A percentile compares a stretch with the other conserved stretches of the same genome.
These are phyloP conservation scores for Podaxis sp. DNA, from an alignment of 768 basidiomycete genomes.

Conservation along the genomic window DNA sequence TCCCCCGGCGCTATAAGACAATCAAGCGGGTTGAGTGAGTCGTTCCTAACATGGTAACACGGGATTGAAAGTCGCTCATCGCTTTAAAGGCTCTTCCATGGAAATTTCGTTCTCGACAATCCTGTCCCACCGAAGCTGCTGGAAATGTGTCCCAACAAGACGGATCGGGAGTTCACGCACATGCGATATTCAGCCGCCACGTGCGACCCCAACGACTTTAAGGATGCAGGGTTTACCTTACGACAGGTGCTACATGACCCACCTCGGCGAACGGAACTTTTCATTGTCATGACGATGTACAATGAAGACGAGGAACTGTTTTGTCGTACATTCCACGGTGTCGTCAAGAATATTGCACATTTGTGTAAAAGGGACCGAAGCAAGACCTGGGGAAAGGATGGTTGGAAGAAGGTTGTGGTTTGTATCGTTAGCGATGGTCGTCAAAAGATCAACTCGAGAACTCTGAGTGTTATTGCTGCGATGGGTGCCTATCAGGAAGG, in stretches of 20 bases:
- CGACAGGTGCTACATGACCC: slow-evolving; percentile 93
- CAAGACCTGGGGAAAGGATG: slow-evolving; percentile 96
- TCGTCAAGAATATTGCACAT: slow-evolving; percentile 92
- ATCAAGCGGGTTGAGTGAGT: slow-evolving; percentile 87
- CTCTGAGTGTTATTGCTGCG: slow-evolving; percentile 83
- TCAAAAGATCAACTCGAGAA: slow-evolving; percentile 80
- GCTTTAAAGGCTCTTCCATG: slow-evolving; percentile 72
- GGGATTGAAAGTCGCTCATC: background rate
- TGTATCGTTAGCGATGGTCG: slow-evolving; percentile 90
- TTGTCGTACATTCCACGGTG: slow-evolving; percentile 91
- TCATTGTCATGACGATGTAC: slow-evolving; percentile 99
- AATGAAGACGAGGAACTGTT: slow-evolving; percentile 93
- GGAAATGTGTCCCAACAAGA: slow-evolving; percentile 73
- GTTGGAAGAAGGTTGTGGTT: slow-evolving; percentile 98
- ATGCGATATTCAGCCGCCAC: slow-evolving; percentile 97
- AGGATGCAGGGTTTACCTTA: slow-evolving; percentile 77
- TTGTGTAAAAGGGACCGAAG: slow-evolving; percentile 82
- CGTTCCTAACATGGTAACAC: background rate
- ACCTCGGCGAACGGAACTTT: slow-evolving; percentile 86
- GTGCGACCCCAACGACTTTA: slow-evolving; percentile 94
- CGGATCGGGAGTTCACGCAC: slow-evolving; percentile 89
- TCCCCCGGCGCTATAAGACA: slow-evolving; percentile 89
- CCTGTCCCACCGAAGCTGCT: slow-evolving; percentile 90
- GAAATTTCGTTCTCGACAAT: slow-evolving; percentile 90
- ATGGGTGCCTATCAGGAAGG: slow-evolving; percentile 97